Conservation (phyloP, 2,329 filamentous ascomycete genomes). For the Trichoderma sp. region DNA sequence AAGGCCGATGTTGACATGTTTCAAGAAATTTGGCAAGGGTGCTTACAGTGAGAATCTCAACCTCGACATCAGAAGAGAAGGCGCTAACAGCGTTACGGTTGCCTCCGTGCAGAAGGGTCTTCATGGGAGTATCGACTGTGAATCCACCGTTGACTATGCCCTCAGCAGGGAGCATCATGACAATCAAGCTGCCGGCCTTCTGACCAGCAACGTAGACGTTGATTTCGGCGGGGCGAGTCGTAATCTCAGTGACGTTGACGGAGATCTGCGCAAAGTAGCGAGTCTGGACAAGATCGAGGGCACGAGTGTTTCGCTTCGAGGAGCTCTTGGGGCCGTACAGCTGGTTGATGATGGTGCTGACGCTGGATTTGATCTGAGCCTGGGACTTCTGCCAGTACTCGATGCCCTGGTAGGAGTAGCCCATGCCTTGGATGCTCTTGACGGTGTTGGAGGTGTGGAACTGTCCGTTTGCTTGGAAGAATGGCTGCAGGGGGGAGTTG, state of each 20-base stretch:
- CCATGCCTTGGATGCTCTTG: conserved; percentile 41
- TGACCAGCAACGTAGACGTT: conserved; percentile 42
- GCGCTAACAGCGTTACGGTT: conserved; percentile 34
- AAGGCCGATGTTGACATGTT: not conserved
- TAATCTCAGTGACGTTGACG: conserved; percentile 43
- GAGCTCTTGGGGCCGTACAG: conserved; percentile 35
- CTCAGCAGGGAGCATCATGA: conserved; percentile 43
- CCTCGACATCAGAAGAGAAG: conserved; percentile 38
- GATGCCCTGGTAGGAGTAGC: conserved; percentile 48
- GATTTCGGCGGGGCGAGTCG: conserved; percentile 40
- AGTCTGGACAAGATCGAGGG: conserved; percentile 30
- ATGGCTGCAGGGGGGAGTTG: conserved; percentile 55
- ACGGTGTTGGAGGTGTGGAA: conserved; percentile 50
- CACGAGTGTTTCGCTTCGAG: not conserved
- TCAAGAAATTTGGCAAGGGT: not conserved
- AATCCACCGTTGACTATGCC: conserved; percentile 42
- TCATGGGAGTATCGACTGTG: conserved; percentile 65
- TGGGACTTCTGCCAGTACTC: conserved; percentile 42
- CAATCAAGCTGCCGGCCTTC: conserved; percentile 41
- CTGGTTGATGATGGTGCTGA: conserved; percentile 41
- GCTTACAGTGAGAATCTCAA: conserved; percentile 43
- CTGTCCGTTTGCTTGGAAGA: conserved; percentile 46
- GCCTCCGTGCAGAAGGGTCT: conserved; percentile 44
- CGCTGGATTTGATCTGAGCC: conserved; percentile 39
- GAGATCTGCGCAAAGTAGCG: conserved; percentile 44